Evolutionary conservation across 495 filamentous ascomycete species (phyloP), one percentile per base, ranked within the genome.

Genomic region (Neurospora sublineolata): DNA sequence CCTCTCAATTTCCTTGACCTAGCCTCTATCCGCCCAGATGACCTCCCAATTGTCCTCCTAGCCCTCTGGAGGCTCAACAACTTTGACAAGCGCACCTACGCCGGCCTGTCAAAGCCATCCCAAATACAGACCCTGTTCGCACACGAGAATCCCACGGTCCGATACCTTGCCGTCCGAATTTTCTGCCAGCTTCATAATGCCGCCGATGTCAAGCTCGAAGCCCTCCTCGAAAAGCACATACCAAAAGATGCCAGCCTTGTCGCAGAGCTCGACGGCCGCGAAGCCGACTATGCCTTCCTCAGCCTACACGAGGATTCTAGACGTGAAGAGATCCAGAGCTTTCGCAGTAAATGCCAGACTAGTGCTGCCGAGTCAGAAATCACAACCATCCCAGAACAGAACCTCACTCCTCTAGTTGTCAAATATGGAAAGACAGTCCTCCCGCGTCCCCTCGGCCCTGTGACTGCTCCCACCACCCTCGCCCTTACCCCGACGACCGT

Each of bases 241-340:
- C 87, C 86, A 68, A 77, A 84, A 67, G 87, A 88, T 58, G 83
- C 78, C 64, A 76, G 86, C 23, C 85, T 95, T 37, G 74, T 85
- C 72, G 93, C 89, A 3, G 80, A 86, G 27, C 92, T 91, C 86
- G 96, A 99, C 79, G 93, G 89, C 27, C 86, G 84, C 70, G 77
- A 78, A 46, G 89, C 96, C 52, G 93, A 97, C 78, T 98, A 94
- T 82, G 86, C 89, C 37, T 94, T 97, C 78, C 83, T 98, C 64
- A 88, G 88, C 44, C 78, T 97, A 60, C 92, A 94, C 85, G 94
- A 97, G 79, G 89, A 93, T 74, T 79, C 82, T 37, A 80, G 86
- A 69, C 77, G 81, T 23, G 76, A 81, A 64, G 76, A 85, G 42
- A 75, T 85, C 40, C 73, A 78, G 67, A 80, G 76, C 18, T 77